Evolutionary conservation across 805 yeast genomes (phyloP), one percentile per base, ranked within the genome.

Genomic region (Henningerozyma blattae): DNA sequence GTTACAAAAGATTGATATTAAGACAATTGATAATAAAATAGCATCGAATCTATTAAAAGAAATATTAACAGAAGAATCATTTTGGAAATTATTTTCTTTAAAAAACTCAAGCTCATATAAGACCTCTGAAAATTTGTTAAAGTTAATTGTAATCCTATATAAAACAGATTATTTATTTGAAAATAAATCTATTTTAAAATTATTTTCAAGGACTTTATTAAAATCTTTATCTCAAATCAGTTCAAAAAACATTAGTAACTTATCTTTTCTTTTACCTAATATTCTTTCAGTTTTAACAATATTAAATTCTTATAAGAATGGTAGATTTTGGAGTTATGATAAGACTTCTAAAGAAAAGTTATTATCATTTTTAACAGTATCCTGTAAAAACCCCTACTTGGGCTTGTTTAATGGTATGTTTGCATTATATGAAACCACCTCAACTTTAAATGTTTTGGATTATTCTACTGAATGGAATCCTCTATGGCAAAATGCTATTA

Each of bases 381-480:
- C 85, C 0, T 70, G 72, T 2, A 61, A 76, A 31, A 64, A 62
- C 32, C 72, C 81, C 33, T 58, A 62, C 19, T 67, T 75, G 0
- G 41, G 56, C 0, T 77, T 73, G 46, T 80, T 71, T 42, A 36
- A 38, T 5, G 31, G 48, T 9, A 35, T 61, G 17, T 37, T 38
- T 9, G 26, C 34, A 4, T 46, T 57, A 19, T 42, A 52, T 15
- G 28, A 39, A 18, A 32, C 34, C 5, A 44, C 51, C 2, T 20
- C 35, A 2, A 25, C 42, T 0, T 39, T 47, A 4, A 33, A 39
- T 1, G 16, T 46, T 1, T 19, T 54, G 9, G 54, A 54, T 20
- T 36, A 42, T 13, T 13, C 36, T 3, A n/a, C 30, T 0, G 47
- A 48, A 15, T 55, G 47, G 52, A 40, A 40, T 16, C 42, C 49